Base-by-base conservation (phyloP, 75 land plant genomes). In the Pinus taeda region DNA sequence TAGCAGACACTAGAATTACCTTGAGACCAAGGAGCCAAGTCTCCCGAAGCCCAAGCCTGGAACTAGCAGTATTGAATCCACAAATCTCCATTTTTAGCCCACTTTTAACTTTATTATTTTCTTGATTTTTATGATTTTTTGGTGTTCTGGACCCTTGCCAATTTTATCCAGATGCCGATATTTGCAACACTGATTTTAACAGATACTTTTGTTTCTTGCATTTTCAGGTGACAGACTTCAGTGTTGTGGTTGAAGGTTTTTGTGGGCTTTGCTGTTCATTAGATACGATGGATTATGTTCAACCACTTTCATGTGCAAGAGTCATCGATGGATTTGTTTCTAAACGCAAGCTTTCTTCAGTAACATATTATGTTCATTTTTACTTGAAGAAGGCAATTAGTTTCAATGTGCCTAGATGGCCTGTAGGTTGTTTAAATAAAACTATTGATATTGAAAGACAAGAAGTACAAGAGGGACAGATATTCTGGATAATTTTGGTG, bases 161-260 rank as follows among this genome's bases (percentile, higher is more conserved):
- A 26, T 26, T 26, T 26, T 26, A 26, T 26, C 26, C 26, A 0
- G 26, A 26, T 26, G 26, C 26, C 26, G 26, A 26, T 26, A 26
- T 26, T 26, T 26, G 26, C 26, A 26, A 26, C 26, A 26, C 26
- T 26, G 26, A 55, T 30, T 39, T 8, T 78, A 63, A 76, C 45
- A 57, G 7, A 29, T 76, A n/a, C 30, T 55, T 33, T 12, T 39
- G 55, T 22, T 57, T 57, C 21, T 66, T 76, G 39, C 62, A 49
- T 55, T 77, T 77, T 60, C 74, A 81, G 83, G 73, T 81, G 21
- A 36, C 82, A 6, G 60, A 81, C 17, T 81, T 57, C 45, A 73
- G 58, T 62, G 26, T 81, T 73, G 83, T 81, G 55, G 56, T 81
- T 67, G 83, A 81, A 81, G 83, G 83, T 24, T 62, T 77, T 55